Conservation (phyloP, 2,329 filamentous ascomycete species). For the Fusarium metavorans region DNA sequence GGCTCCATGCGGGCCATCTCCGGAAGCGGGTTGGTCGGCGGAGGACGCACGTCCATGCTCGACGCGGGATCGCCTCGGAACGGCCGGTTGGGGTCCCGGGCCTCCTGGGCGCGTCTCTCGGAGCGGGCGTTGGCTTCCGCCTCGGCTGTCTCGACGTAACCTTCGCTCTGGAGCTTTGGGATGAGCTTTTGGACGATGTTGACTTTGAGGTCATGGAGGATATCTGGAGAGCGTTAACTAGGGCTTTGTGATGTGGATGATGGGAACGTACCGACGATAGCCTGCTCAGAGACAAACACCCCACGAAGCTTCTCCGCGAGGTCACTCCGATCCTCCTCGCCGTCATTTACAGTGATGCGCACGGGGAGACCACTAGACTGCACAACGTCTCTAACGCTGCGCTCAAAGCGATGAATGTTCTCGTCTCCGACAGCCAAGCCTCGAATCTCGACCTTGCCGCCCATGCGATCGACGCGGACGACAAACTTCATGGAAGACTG, state of each 20-base stretch:
- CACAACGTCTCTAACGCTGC: conserved; percentile 78
- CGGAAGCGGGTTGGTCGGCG: conserved; percentile 74
- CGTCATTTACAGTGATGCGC: conserved; percentile 62
- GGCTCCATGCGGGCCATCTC: conserved; percentile 69
- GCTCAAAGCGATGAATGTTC: conserved; percentile 81
- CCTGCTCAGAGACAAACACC: conserved; percentile 79
- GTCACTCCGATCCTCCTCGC: conserved; percentile 62
- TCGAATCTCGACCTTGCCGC: conserved; percentile 85
- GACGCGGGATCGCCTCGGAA: conserved; percentile 64
- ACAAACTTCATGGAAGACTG: conserved; percentile 89
- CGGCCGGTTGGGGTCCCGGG: conserved; percentile 48
- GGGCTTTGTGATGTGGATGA: too few relatives aligned
- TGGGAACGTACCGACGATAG: conserved; percentile 63
- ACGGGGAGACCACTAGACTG: conserved; percentile 68
- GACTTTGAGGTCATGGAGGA: conserved; percentile 79
- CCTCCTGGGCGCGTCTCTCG: conserved; percentile 56
- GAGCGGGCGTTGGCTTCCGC: conserved; percentile 57
- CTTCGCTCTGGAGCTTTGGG: conserved; percentile 80
- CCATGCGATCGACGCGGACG: conserved; percentile 84
- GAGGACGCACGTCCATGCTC: conserved; percentile 70
- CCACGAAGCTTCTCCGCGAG: conserved; percentile 63
- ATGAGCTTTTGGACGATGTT: conserved; percentile 87
- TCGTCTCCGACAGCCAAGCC: conserved; percentile 85
- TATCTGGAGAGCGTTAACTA: conserved; percentile 55
- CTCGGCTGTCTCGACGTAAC: conserved; percentile 74